Base-by-base conservation (phyloP, 495 filamentous ascomycete species). In the Bryoglossum gracile region DNA sequence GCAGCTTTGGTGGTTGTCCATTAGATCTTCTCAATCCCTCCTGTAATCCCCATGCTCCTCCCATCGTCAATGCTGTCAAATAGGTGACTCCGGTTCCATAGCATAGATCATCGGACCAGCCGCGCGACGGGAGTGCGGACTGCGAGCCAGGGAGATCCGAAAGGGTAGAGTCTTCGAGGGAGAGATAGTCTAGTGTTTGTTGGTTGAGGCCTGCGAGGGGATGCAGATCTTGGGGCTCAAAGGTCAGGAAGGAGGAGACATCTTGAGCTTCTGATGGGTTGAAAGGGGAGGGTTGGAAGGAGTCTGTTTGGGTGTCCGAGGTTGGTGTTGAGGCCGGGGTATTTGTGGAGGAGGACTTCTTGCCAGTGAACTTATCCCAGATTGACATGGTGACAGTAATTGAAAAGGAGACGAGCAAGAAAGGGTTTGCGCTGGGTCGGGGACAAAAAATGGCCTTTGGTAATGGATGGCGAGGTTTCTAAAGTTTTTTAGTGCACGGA, bases 61-160 rank as follows among this genome's bases (percentile, higher is more conserved):
- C 92, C 33, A 94, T 43, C n/a, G 86, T 77, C 53, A 98, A 71
- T 0, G 83, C 92, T 9, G 82, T 71, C 43, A 98, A 77, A 66
- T 98, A 98, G 54, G 88, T 94, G 28, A 90, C 82, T 46, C 92
- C 92, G 19, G 91, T 89, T 59, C 94, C 94, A 63, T 98, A 98
- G 68, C 92, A 97, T 41, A 98, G 80, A 66, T 98, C 92, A 63
- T 98, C 92, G 42, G 87, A 92, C 82, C 94, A 98, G 57, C 92
- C 92, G 62, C 94, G 83, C 22, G 89, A 95, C 3, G 94, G 94
- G 26, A 98, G 77, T 28, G 87, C 83, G 11, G 89, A 88, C 48
- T 84, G 84, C 33, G 79, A 74, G 59, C 89, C 90, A 42, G 92
- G 87, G n/a, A 94, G 77, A 59, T 90, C 76, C 30, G 89, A 90